Percentiles rank a stretch among this genome's conserved stretches.
These are phyloP conservation scores for Alopecurus myosuroides DNA, from an alignment of 176 grass and related monocot genomes.

Conservation along the genomic window DNA sequence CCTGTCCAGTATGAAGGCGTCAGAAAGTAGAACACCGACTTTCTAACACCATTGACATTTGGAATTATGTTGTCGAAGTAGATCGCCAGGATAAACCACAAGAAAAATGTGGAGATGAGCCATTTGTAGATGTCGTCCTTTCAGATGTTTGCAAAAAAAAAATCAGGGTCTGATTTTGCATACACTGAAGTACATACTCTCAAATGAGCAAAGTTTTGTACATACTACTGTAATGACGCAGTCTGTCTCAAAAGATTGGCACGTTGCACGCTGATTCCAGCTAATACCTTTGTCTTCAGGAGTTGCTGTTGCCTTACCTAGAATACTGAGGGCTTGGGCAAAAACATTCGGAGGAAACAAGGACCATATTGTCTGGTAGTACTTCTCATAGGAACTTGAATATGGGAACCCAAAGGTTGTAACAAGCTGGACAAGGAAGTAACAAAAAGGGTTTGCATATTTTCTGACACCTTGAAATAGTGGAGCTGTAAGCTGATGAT, in stretches of 20 bases:
- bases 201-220: constrained; percentile 13
- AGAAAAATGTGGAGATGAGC: constrained; percentile 91
- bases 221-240: constrained; percentile 89
- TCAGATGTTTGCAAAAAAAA: constrained; percentile 20
- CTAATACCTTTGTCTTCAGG: constrained; percentile 77
- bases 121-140: constrained; percentile 88
- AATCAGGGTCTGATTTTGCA: constrained; percentile 26
- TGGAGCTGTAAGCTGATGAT: not conserved
- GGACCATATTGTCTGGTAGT: constrained; percentile 72
- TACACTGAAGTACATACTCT: not conserved
- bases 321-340: constrained; percentile 74
- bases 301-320: constrained; percentile 83
- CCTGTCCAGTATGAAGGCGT: constrained; percentile 96
- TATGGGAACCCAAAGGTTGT: constrained; percentile 90
- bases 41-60: constrained; percentile 86
- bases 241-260: constrained; percentile 51
- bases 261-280: constrained; percentile 56
- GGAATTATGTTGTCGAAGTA: constrained; percentile 97
- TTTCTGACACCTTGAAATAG: constrained; percentile 5
- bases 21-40: constrained; percentile 90
- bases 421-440: constrained; percentile 58
- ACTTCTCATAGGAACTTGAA: constrained; percentile 29
- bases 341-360: constrained; percentile 90
- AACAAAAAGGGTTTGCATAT: constrained; percentile 19
- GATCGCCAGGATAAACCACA: constrained; percentile 90